phyloP scores from a whole-genome alignment of 495 filamentous ascomycete species.

The Penicillium antarcticum region DNA sequence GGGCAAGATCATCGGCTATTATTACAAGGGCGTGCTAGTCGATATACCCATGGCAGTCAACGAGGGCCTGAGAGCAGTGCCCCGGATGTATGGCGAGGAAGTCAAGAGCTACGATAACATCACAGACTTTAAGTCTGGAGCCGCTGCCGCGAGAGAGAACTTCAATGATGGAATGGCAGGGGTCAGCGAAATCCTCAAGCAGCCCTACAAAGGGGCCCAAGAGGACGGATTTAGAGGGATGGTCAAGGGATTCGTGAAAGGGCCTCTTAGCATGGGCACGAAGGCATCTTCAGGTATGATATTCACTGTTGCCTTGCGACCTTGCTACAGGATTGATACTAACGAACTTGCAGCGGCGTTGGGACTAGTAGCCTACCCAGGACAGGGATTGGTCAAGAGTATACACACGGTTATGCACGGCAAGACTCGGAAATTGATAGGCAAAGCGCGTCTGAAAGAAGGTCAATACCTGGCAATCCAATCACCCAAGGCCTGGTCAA shows the following conservation, averaged over 20 bases:
- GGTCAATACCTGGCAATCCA: conserved; percentile 4
- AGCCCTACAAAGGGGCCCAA: conserved; percentile 62
- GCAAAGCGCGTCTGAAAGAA: conserved; percentile 6
- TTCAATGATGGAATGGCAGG: conserved; percentile 70
- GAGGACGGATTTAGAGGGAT: conserved; percentile 59
- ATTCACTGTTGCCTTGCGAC: not conserved
- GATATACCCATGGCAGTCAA: conserved; percentile 70
- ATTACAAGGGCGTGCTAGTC: conserved; percentile 45
- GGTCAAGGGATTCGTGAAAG: conserved; percentile 68
- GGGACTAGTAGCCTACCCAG: conserved; percentile 13
- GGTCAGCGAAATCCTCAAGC: conserved; percentile 62
- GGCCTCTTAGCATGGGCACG: conserved; percentile 67
- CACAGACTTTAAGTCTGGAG: conserved; percentile 35
- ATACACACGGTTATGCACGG: conserved; percentile 9
- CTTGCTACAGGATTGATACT: not conserved
- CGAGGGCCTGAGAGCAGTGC: conserved; percentile 82
- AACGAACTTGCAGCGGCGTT: conserved; percentile 2
- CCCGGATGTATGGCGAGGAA: conserved; percentile 69
- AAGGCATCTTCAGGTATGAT: conserved; percentile 46
- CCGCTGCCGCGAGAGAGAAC: conserved; percentile 44
- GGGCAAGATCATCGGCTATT: conserved; percentile 27
- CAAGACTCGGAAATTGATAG: conserved; percentile 5
- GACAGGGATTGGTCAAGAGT: conserved; percentile 12
- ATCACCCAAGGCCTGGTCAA: not conserved
- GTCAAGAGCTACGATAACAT: conserved; percentile 34